Evolutionary conservation across 768 basidiomycete species (phyloP), one percentile per base, ranked within the genome.

Genomic region (Lentinus brumalis): DNA sequence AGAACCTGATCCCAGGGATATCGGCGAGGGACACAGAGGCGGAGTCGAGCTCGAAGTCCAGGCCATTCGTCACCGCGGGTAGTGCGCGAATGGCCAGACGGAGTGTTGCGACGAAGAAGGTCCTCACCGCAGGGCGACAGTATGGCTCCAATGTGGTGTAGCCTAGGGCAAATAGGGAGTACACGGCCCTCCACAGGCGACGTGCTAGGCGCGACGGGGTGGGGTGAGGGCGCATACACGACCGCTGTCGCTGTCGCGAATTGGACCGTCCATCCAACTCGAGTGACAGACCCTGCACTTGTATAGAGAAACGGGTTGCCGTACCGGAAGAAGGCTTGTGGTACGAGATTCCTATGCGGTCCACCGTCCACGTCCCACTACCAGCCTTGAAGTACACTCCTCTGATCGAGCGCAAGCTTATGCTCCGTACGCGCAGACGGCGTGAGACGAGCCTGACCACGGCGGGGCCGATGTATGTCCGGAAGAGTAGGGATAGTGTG

Each of bases 401-500:
- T 55, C 89, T 86, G 60, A 93, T 84, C 18, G 91, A 93, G 56
- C 88, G 83, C 41, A 89, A 76, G 69, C 91, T 92, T 57, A 92
- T 81, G 70, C 87, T 91, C 42, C 86, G 83, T 38, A 91, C 79
- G 32, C 86, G 85, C 61, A 92, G 76, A 65, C 81, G 80, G 39
- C 68, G 73, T n/a, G 87, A 87, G 56, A 85, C 74, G 45, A 80
- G 78, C 53, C 80, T 77, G 35, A 92, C 78, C 47, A 87, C 70
- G 74, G 83, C 86, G 53, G 90, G 90, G 3, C 83, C 79, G 60
- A 91, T 76, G 67, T 87, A 88, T 0, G 85, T 86, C 56, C 90
- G 82, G 52, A 87, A 77, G 56, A 89, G 66, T 32, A 89, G 77
- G 21, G 81, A 83, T 62, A 89, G 75, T 7, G 80, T 80, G 50